Evolutionary conservation across 2,329 filamentous ascomycete genomes (phyloP), one percentile per base, ranked within the genome.

Genomic region (Calonectria montana): DNA sequence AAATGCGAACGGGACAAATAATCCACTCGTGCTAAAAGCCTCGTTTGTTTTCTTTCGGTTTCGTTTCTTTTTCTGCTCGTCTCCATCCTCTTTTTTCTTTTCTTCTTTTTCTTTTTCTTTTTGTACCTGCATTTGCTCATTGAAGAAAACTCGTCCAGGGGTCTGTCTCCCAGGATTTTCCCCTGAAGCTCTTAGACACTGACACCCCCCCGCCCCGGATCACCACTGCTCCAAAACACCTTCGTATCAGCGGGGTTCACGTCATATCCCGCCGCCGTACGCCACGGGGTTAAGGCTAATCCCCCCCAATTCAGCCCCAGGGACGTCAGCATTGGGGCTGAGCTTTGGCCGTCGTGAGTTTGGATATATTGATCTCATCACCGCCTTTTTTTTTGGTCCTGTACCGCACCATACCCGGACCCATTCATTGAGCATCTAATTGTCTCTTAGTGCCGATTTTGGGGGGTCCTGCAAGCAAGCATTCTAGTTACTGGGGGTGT

Each of bases 261-360:
- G 37, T 57, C 65, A 35, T 59, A 45, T 67, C 55, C 43, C 41
- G 48, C 43, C 41, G 48, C 29, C 43, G 43, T 45, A n/a, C 61
- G 61, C 29, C 21, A 31, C 35, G 57, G 12, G 61, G 45, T 64
- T 18, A 61, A 47, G 61, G 21, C 41, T 48, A 31, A 43, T 35
- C 16, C 61, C 37, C 53, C 53, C 50, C 53, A 37, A 18, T 57
- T 27, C 62, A 65, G 62, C 65, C 13, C 35, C 65, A 21, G 43
- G 55, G 61, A 69, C 61, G 67, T 65, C 67, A 70, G 67, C 67
- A 64, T 41, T 29, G 67, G 61, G 67, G 67, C 67, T 70, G 67
- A 65, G 61, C 35, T 64, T 59, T 39, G 53, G 5, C 37, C 53
- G 37, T 21, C 31, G 21, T 7, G 5, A 59, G 53, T 18, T 15